Percentiles rank a stretch among this genome's conserved stretches.
phyloP scores from a whole-genome alignment of 2,329 filamentous ascomycete genomes.

The Sordariomycetes sp. region DNA sequence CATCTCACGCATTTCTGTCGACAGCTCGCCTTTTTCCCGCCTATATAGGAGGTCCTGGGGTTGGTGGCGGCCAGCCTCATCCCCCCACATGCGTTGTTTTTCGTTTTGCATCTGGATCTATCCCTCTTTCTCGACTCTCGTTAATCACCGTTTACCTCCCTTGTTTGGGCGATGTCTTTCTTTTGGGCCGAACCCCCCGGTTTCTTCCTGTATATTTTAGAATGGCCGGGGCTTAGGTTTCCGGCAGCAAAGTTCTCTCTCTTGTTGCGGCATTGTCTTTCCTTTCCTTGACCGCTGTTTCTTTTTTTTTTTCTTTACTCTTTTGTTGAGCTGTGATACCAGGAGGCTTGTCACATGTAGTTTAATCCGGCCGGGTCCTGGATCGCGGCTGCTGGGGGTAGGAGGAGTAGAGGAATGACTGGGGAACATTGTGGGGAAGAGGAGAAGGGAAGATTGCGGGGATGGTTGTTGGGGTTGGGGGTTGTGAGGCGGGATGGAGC shows the following conservation, averaged over 20 bases:
- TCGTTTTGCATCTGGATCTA: not conserved
- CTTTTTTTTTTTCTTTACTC: slow-evolving; percentile 2
- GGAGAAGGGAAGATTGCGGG: not conserved
- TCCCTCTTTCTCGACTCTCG: not conserved
- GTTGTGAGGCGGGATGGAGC: not conserved
- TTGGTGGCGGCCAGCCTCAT: not conserved
- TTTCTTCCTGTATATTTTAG: not conserved
- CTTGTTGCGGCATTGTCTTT: not conserved
- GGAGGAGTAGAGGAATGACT: not conserved
- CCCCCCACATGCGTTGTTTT: not conserved
- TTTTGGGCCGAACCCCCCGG: too few relatives aligned
- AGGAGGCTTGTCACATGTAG: not conserved
- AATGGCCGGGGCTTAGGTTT: too few relatives aligned
- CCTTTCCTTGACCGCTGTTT: not conserved
- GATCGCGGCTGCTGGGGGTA: not conserved
- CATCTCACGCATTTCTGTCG: not conserved
- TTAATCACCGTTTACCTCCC: not conserved
- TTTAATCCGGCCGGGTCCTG: not conserved
- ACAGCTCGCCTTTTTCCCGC: not conserved
- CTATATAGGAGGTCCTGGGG: too few relatives aligned
- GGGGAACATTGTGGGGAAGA: not conserved
- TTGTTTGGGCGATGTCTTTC: too few relatives aligned
- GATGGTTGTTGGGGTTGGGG: not conserved
- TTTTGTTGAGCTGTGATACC: not conserved
- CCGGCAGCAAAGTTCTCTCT: too few relatives aligned